Evolutionary conservation across 2,329 filamentous ascomycete species (phyloP).

Genomic region (Penicillium sp.): DNA sequence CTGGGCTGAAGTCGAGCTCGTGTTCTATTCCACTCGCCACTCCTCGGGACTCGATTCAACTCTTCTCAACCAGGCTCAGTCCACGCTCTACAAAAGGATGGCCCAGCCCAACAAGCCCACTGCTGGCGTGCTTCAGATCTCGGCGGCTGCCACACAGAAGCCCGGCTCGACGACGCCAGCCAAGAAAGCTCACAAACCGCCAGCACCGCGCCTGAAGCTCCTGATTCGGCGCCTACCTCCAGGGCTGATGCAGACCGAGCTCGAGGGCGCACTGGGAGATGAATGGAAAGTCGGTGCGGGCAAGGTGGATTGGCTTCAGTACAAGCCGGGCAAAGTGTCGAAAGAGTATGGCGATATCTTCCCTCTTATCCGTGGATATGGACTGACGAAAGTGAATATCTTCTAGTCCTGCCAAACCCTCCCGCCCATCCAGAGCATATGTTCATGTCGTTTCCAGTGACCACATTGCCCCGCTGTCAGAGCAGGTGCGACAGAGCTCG

Average conservation of each 20-base stretch:
- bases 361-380: neutral
- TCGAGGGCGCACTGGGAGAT: constrained; percentile 66
- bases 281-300: constrained; percentile 80
- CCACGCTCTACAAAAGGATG: no score
- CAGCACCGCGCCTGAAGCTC: constrained; percentile 72
- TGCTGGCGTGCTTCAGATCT: constrained; percentile 56
- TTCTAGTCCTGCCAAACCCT: constrained; percentile 74
- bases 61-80: no score
- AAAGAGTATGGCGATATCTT: constrained; percentile 65
- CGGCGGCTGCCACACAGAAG: constrained; percentile 47
- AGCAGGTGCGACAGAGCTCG: constrained; percentile 63
- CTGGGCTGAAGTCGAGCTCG: no score
- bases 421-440: constrained; percentile 75
- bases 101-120: constrained; percentile 36
- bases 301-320: constrained; percentile 81
- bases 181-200: constrained; percentile 47
- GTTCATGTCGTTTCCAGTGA: constrained; percentile 73
- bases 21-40: no score
- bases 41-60: no score
- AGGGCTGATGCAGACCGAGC: constrained; percentile 76
- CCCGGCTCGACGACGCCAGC: constrained; percentile 36
- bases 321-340: constrained; percentile 70
- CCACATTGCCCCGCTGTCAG: constrained; percentile 64
- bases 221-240: constrained; percentile 82
- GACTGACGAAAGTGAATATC: neutral